These are phyloP conservation scores for Elaeis oleifera DNA, from an alignment of 202 grass and related monocot species.

Conservation along the genomic window DNA sequence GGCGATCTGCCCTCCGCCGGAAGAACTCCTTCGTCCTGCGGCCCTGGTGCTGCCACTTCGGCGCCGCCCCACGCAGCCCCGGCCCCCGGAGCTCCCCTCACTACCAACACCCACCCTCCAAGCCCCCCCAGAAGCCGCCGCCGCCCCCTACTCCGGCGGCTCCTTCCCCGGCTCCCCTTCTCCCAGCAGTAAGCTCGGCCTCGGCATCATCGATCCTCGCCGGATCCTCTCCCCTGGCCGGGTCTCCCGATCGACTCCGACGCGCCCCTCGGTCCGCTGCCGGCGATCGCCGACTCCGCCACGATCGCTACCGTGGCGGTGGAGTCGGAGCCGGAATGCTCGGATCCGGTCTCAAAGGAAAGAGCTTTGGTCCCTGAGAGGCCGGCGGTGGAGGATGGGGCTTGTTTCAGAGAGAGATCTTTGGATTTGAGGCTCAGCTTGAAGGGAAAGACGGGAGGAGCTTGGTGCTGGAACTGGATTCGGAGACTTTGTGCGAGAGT, in stretches of 20 bases:
- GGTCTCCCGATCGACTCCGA: slow-evolving; percentile 86
- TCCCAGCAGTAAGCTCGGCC: slow-evolving; percentile 38
- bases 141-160: slow-evolving; percentile 12
- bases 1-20: slow-evolving; percentile 22
- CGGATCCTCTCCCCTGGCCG: slow-evolving; percentile 77
- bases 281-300: slow-evolving; percentile 1
- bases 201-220: slow-evolving; percentile 59
- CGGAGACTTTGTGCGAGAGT: slow-evolving; percentile 40
- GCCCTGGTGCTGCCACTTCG: slow-evolving; percentile 76
- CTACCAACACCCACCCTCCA: background rate
- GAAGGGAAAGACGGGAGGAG: slow-evolving; percentile 40
- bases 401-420: slow-evolving; percentile 8
- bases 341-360: slow-evolving; percentile 9
- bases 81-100: slow-evolving; percentile 21
- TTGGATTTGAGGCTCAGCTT: slow-evolving; percentile 68
- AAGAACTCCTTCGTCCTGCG: slow-evolving; percentile 26
- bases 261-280: slow-evolving; percentile 7
- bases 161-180: slow-evolving; percentile 51
- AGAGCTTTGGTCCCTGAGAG: slow-evolving; percentile 30
- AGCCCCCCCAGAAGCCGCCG: slow-evolving; percentile 47
- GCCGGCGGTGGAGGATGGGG: slow-evolving; percentile 28
- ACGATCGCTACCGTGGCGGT: slow-evolving; percentile 2
- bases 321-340: slow-evolving; percentile 9
- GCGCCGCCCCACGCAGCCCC: slow-evolving; percentile 49
- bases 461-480: slow-evolving; percentile 63